Evolutionary conservation across 352 stramenopile genomes (phyloP), one percentile per base, ranked within the genome.

Genomic region (Halophytophthora batemanensis): DNA sequence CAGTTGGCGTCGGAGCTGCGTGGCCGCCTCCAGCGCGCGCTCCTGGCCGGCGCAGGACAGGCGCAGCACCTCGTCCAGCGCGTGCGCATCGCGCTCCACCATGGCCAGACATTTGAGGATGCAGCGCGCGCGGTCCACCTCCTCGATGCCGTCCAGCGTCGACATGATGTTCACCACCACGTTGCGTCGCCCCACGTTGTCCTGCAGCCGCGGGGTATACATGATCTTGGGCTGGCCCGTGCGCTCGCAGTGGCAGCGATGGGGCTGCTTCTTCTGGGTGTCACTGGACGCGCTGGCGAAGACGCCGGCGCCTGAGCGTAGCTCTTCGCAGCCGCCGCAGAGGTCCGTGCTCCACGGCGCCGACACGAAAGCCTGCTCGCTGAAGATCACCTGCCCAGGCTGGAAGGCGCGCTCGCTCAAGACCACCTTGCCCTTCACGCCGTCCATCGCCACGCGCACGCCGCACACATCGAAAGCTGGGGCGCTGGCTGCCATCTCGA

Each of bases 371-470:
- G 81, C 77, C 51, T 83, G 50, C 56, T 91, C 81, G 46, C 68
- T 77, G 59, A 91, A 91, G 46, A 91, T 83, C 25, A 89, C 74
- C 19, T 86, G 71, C 6, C 80, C 80, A 3, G 77, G 62, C 23
- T 69, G 41, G 52, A 89, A 86, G 1, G 53, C 48, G 13, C 73
- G 74, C 50, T 85, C 61, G 28, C 63, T 77, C 28, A 66, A 63
- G 28, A 88, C 77, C n/a, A 88, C 71, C 15, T 81, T 80, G 43
- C 77, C 75, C 61, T 86, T 88, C 28, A 66, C 50, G 12, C 49
- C 38, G 33, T 86, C 71, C 21, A 74, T 64, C 6, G 51, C 69
- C 46, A 89, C 73, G 56, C 64, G 66, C 50, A 84, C 73, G 58
- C 75, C 78, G 53, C 74, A 83, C 8, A 34, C 51, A 1, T 71